phyloP scores from a whole-genome alignment of 1,284 basidiomycete genomes.

The Schizophyllum commune region DNA sequence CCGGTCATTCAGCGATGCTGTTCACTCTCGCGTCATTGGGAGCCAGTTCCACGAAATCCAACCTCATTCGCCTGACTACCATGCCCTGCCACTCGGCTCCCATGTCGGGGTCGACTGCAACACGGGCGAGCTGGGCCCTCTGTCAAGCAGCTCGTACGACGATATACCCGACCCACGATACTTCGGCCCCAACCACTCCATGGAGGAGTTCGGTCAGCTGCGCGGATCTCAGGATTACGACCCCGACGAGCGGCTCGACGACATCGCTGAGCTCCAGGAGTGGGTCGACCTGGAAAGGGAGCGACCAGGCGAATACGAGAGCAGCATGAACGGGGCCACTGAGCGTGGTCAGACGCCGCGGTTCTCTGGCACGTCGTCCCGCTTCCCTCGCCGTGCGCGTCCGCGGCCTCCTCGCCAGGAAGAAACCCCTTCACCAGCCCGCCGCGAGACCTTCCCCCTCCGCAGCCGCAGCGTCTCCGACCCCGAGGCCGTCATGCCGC shows the following conservation, averaged over 20 bases:
- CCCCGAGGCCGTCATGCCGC: conserved; percentile 39
- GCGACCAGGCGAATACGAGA: conserved; percentile 24
- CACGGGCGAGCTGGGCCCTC: conserved; percentile 37
- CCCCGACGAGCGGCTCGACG: conserved; percentile 23
- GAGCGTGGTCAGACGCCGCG: neutral
- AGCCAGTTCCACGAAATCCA: conserved; percentile 68
- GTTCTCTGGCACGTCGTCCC: neutral
- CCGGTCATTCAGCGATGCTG: conserved; percentile 46
- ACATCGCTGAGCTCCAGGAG: conserved; percentile 29
- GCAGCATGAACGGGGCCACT: neutral
- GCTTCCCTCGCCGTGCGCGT: neutral
- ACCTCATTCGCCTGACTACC: conserved; percentile 45
- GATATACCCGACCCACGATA: conserved; percentile 40
- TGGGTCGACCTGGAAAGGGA: conserved; percentile 44
- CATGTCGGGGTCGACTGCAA: conserved; percentile 48
- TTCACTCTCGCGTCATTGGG: conserved; percentile 55
- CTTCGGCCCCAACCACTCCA: conserved; percentile 46
- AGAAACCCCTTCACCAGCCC: conserved; percentile 22
- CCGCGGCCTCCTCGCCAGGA: neutral
- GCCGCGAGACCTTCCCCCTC: conserved; percentile 60
- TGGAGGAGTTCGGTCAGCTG: conserved; percentile 21
- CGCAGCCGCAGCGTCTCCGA: conserved; percentile 27
- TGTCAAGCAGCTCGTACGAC: conserved; percentile 16
- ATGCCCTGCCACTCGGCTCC: conserved; percentile 57
- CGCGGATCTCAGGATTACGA: conserved; percentile 13